Evolutionary conservation across 2,329 filamentous ascomycete species (phyloP), one percentile per base, ranked within the genome.

Genomic region (Neonectria hederae): DNA sequence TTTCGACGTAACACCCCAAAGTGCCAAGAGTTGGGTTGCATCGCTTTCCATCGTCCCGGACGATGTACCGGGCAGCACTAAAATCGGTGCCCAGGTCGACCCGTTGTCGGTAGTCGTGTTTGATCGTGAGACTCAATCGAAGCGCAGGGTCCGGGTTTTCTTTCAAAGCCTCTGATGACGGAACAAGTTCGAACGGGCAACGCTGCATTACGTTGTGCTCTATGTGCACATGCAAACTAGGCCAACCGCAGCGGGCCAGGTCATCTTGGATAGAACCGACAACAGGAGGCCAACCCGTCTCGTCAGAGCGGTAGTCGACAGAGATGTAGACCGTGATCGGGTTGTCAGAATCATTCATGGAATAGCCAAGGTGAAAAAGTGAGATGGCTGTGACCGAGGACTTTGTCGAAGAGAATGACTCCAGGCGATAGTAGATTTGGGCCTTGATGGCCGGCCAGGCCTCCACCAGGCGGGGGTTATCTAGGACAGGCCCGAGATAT

Each of bases 301-400:
- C 65, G 11, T 62, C 35, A 4, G 65, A 65, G 0, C 0, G 0
- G 28, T 45, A 22, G 4, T 54, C 21, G 1, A 66, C 21, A 1
- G 40, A 43, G 4, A 66, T 51, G n/a, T 62, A 65, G 1, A 65
- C 28, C 2, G 54, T 62, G 8, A 14, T 7, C 0, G 51, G 64
- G 1, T 65, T 65, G 2, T 13, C 1, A 5, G 6, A 4, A 7
- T 5, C 10, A 9, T 54, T 21, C 1, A 0, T 5, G 3, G 7
- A 3, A 11, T 24, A 11, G 2, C 63, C 59, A 1, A 61, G 56
- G 2, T 17, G 24, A 11, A 62, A 49, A 0, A 66, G 19, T 1
- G 46, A 22, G 13, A 65, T 55, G 2, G 28, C 2, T 1, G 30
- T 52, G 2, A 57, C 3, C 1, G 8, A 1, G 2, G 26, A 28